Evolutionary conservation across 345 rosid species (phyloP).

Genomic region (Boechera retrofracta): DNA sequence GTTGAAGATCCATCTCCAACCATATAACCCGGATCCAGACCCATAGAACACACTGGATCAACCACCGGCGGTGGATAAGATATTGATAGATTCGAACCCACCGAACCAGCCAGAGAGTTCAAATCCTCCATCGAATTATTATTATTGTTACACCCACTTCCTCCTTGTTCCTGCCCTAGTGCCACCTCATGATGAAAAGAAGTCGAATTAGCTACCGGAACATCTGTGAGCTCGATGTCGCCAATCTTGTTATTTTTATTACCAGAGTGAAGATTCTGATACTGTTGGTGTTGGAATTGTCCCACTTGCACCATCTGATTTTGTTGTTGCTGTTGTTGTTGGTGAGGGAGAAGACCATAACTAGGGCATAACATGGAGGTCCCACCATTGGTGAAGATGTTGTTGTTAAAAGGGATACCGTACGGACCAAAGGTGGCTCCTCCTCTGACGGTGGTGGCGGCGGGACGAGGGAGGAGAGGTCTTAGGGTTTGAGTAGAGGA

Average conservation of each 20-base stretch:
- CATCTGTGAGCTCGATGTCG: slow-evolving; percentile 35
- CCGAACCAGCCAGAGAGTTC: slow-evolving; percentile 53
- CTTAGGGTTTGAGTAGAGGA: slow-evolving; percentile 69
- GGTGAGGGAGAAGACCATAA: slow-evolving; percentile 35
- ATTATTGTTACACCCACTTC: slow-evolving; percentile 18
- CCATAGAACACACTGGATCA: slow-evolving; percentile 50
- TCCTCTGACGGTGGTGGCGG: slow-evolving; percentile 40
- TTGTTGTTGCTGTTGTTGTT: slow-evolving; percentile 46
- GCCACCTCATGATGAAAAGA: slow-evolving; percentile 26
- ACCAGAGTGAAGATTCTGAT: slow-evolving; percentile 36
- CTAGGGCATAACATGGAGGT: slow-evolving; percentile 43
- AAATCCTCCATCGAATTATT: slow-evolving; percentile 42
- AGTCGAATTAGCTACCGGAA: slow-evolving; percentile 8
- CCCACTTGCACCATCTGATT: slow-evolving; percentile 42
- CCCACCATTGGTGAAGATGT: slow-evolving; percentile 38
- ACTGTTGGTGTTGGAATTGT: slow-evolving; percentile 42
- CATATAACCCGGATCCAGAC: slow-evolving; percentile 51
- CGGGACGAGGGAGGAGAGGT: slow-evolving; percentile 92
- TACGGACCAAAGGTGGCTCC: slow-evolving; percentile 35
- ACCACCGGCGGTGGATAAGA: slow-evolving; percentile 41
- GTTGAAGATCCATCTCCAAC: slow-evolving; percentile 57
- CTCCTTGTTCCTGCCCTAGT: slow-evolving; percentile 44
- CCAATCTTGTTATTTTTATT: slow-evolving; percentile 15
- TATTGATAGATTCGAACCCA: slow-evolving; percentile 54
- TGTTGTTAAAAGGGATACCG: slow-evolving; percentile 39